These are phyloP conservation scores for Komagataella pseudopastoris DNA, from an alignment of 805 yeast species.

Conservation along the genomic window DNA sequence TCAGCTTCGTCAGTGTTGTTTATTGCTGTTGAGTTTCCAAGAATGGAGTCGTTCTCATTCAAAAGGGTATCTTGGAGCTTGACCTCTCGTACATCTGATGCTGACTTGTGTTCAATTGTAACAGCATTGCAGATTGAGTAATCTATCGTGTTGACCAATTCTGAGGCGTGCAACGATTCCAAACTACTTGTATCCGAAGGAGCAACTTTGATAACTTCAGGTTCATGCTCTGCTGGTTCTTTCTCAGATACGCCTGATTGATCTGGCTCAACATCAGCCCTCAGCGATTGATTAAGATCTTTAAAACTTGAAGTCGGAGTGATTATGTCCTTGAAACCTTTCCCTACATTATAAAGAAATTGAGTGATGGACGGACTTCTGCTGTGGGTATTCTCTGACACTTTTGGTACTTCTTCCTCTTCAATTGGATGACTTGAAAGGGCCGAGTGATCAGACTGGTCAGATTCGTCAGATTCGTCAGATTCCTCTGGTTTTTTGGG, in stretches of 20 bases:
- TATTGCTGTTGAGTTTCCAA: background rate
- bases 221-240: background rate
- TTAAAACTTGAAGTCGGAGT: background rate
- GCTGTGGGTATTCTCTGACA: background rate
- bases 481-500: background rate
- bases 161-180: background rate
- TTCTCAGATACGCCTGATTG: background rate
- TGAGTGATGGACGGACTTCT: background rate
- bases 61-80: background rate
- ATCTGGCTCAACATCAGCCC: background rate
- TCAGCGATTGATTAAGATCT: background rate
- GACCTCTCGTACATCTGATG: background rate
- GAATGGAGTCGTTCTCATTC: background rate
- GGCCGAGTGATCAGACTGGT: background rate
- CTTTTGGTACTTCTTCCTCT: background rate
- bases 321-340: background rate
- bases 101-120: background rate
- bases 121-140: background rate
- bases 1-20: background rate
- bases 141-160: background rate
- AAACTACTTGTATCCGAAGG: background rate
- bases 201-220: background rate
- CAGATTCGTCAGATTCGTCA: background rate
- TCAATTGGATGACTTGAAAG: background rate
- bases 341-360: background rate